Conservation (phyloP, 768 basidiomycete species). For the Boletus patriciae region DNA sequence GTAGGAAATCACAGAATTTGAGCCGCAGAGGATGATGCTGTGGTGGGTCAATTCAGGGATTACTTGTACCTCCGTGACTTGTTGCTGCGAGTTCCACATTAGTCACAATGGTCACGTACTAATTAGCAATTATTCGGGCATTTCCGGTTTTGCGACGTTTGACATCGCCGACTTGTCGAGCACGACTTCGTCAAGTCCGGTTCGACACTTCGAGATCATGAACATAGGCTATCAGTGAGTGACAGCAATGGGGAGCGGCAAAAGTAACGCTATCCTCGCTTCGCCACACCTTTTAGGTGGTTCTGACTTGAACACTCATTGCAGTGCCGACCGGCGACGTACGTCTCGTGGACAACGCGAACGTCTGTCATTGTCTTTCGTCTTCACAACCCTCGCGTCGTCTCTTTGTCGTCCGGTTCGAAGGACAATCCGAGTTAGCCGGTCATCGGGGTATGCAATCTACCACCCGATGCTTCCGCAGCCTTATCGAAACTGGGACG, state of each 20-base stretch:
- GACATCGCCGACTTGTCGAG: neutral
- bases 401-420: neutral
- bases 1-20: too few species aligned
- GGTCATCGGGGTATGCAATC: neutral
- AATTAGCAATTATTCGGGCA: neutral
- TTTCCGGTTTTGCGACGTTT: neutral
- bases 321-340: neutral
- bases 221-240: neutral
- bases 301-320: neutral
- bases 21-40: too few species aligned
- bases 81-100: too few species aligned
- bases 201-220: neutral
- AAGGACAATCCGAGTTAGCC: neutral
- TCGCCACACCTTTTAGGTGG: neutral
- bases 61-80: too few species aligned
- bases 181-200: neutral
- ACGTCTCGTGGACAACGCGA: neutral
- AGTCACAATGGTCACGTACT: too few species aligned
- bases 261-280: neutral
- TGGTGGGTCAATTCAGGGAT: too few species aligned
- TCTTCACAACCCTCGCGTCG: neutral
- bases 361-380: neutral
- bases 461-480: neutral
- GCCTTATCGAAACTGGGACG: neutral
- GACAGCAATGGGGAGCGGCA: neutral